Conservation (phyloP, 176 grass and related monocot genomes). For the Phoenix roebelenii region DNA sequence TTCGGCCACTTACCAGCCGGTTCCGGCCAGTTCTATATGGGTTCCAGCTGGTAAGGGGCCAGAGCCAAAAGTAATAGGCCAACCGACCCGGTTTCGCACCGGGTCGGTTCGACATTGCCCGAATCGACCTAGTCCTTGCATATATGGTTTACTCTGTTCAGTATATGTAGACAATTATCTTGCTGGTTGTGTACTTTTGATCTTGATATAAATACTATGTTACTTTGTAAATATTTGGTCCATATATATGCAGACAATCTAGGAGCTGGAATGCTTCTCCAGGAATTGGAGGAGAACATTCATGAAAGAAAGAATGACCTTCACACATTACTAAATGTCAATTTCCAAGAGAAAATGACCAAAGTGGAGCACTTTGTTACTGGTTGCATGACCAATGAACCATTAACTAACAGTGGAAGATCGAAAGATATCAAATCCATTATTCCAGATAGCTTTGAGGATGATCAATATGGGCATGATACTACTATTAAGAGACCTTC, state of each 20-base stretch:
- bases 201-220: not conserved
- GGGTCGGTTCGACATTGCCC: too few relatives aligned
- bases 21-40: too few relatives aligned
- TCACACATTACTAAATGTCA: constrained; percentile 7
- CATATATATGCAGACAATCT: constrained; percentile 23
- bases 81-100: too few relatives aligned
- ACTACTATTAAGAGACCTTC: constrained; percentile 15
- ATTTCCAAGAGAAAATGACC: constrained; percentile 16
- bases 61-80: too few relatives aligned
- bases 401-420: constrained; percentile 7
- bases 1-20: too few relatives aligned
- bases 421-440: constrained; percentile 24
- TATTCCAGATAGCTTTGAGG: constrained; percentile 77
- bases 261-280: constrained; percentile 18
- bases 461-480: constrained; percentile 24
- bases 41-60: too few relatives aligned
- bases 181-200: constrained; percentile 1
- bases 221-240: not conserved
- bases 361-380: constrained; percentile 20
- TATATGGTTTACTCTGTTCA: not conserved
- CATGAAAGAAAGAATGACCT: not conserved
- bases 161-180: not conserved
- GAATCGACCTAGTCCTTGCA: too few relatives aligned
- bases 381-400: constrained; percentile 23
- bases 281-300: constrained; percentile 17